Conservation (phyloP, 345 rosid species). For the Psidium guajava region DNA sequence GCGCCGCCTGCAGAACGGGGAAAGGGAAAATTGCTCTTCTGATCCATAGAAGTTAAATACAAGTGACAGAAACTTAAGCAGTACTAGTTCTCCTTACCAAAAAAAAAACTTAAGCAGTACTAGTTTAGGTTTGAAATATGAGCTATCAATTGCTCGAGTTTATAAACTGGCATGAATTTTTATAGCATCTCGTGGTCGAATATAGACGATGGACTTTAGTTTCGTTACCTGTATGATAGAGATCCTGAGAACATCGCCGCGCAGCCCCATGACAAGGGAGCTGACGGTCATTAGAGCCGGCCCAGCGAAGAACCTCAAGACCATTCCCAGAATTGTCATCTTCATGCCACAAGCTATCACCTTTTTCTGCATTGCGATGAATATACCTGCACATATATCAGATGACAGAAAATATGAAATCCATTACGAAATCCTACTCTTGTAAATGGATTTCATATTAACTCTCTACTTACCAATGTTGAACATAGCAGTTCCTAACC, state of each 20-base stretch:
- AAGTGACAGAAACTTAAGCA: neutral
- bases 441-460: neutral
- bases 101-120: neutral
- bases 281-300: conserved; percentile 25
- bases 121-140: neutral
- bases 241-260: conserved; percentile 20
- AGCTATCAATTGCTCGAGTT: no score
- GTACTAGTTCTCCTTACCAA: neutral
- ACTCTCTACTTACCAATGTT: conserved; percentile 49
- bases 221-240: conserved; percentile 28
- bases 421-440: neutral
- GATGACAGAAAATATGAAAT: neutral
- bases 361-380: conserved; percentile 76
- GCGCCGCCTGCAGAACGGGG: conserved; percentile 17
- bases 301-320: conserved; percentile 22
- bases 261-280: conserved; percentile 23
- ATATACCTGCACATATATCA: conserved; percentile 48
- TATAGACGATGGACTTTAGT: neutral
- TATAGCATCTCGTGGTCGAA: no score
- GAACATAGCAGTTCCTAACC: conserved; percentile 94
- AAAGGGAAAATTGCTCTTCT: neutral
- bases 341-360: conserved; percentile 62
- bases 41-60: neutral
- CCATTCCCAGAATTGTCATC: conserved; percentile 26
- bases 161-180: no score